A percentile compares a stretch with the other conserved stretches of the same genome.
Evolutionary conservation across 768 basidiomycete genomes (phyloP).

Genomic region (Phanerodontia chrysosporium): DNA sequence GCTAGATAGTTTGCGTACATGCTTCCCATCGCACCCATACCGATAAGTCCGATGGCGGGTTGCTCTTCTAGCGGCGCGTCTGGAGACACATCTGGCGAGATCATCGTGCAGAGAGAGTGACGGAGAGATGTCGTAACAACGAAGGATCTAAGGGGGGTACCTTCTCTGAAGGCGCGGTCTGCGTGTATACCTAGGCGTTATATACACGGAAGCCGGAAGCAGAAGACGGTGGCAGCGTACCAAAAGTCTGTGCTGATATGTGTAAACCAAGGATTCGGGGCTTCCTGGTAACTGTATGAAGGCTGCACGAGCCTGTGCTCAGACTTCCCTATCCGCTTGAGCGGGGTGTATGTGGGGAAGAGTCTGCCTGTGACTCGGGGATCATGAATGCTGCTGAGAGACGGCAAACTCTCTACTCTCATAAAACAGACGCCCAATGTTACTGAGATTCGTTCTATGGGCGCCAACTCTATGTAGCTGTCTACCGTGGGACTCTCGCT

Average conservation of each 20-base stretch:
- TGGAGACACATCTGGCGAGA: conserved; percentile 26
- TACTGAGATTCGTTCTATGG: not conserved
- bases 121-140: not conserved
- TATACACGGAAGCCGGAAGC: not conserved
- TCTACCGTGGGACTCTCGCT: no score
- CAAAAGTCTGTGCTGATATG: not conserved
- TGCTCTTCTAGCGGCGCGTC: conserved; percentile 44
- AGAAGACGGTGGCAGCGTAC: not conserved
- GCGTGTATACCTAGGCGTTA: not conserved
- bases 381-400: not conserved
- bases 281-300: not conserved
- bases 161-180: no score
- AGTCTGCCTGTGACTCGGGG: not conserved
- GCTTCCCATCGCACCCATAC: conserved; percentile 96
- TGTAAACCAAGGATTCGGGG: not conserved
- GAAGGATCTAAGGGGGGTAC: not conserved
- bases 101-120: not conserved
- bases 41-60: conserved; percentile 85
- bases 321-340: not conserved
- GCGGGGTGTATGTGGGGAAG: not conserved
- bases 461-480: not conserved
- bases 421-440: not conserved
- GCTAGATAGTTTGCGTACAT: conserved; percentile 87
- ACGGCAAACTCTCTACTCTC: not conserved
- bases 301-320: not conserved